Conservation (phyloP, 495 filamentous ascomycete genomes). For the Cryomyces antarcticus region DNA sequence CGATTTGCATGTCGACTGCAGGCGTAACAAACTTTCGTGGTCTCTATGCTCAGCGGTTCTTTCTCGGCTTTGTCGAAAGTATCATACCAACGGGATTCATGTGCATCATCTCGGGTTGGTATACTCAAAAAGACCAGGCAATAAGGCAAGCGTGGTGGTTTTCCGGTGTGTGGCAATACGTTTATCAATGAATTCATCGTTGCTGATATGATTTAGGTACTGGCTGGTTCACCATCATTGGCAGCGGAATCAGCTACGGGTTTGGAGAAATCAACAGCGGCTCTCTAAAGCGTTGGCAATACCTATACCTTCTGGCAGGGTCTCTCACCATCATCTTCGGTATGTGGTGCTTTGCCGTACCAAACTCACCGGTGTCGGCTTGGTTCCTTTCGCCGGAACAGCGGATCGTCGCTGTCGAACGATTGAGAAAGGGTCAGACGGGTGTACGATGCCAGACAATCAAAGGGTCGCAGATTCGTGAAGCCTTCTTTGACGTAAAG, state of each 20-base stretch:
- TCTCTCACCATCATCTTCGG: constrained; percentile 44
- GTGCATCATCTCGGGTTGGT: constrained; percentile 41
- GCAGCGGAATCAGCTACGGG: constrained; percentile 45
- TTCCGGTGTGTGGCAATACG: constrained; percentile 15
- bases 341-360: constrained; percentile 35
- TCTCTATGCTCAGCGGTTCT: constrained; percentile 49
- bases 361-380: constrained; percentile 30
- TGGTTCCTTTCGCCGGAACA: constrained; percentile 33
- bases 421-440: constrained; percentile 29
- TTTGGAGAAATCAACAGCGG: constrained; percentile 43
- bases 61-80: constrained; percentile 47
- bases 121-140: constrained; percentile 47
- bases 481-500: constrained; percentile 28
- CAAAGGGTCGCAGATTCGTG: constrained; percentile 28
- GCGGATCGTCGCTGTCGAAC: constrained; percentile 31
- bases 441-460: constrained; percentile 32
- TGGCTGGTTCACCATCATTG: constrained; percentile 47
- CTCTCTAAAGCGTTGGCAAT: constrained; percentile 39
- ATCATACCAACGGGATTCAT: constrained; percentile 51
- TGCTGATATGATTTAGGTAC: constrained; percentile 12
- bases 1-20: constrained; percentile 47
- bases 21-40: constrained; percentile 42
- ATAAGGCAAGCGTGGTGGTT: constrained; percentile 54
- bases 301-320: constrained; percentile 40
- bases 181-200: too few relatives aligned